Evolutionary conservation across 371 early-diverging fungal genomes (phyloP).

Genomic region (Batkoa obscura): DNA sequence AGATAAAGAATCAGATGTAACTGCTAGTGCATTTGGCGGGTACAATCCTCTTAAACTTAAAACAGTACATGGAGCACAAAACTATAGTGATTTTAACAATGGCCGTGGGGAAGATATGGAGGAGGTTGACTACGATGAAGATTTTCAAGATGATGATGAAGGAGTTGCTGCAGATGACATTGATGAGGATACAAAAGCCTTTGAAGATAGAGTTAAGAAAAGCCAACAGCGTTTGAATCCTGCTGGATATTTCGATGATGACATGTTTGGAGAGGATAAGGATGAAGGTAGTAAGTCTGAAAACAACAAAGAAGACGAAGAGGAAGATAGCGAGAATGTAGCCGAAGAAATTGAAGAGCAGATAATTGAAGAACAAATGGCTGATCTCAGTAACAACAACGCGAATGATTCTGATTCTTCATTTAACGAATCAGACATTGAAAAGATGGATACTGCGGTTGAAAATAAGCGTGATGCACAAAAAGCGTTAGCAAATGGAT

Average conservation of each 20-base stretch:
- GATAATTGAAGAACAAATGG: too few species aligned
- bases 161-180: neutral
- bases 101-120: neutral
- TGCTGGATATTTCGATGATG: neutral
- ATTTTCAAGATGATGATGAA: conserved; percentile 4
- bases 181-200: neutral
- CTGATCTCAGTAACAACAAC: too few species aligned
- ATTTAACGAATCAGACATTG: too few species aligned
- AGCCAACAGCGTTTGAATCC: neutral
- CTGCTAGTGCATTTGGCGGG: too few species aligned
- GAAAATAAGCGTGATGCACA: too few species aligned
- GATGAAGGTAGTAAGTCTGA: neutral
- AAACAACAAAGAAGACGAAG: neutral
- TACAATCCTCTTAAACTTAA: too few species aligned
- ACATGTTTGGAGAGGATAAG: neutral
- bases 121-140: conserved; percentile 1
- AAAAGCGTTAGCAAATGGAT: too few species aligned
- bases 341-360: neutral
- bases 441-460: too few species aligned
- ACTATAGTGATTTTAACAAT: too few species aligned
- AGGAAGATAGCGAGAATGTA: neutral
- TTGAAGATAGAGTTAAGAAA: neutral
- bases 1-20: neutral
- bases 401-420: too few species aligned
- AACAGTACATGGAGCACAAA: too few species aligned